phyloP scores from a whole-genome alignment of 2,329 filamentous ascomycete species.

The Apiospora kogelbergensis region DNA sequence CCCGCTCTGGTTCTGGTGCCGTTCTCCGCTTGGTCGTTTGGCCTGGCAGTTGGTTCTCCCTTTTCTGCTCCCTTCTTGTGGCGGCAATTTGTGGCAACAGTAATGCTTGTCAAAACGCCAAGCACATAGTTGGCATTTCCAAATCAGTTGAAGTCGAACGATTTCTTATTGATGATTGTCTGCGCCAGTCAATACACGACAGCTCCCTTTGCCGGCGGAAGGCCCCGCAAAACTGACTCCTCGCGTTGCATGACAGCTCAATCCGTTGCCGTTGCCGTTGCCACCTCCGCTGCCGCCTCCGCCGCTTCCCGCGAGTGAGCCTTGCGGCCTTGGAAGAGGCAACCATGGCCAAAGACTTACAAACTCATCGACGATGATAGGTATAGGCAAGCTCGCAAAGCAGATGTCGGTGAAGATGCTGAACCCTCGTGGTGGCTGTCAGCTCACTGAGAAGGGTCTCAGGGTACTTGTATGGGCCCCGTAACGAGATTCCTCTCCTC shows the following conservation, averaged over 20 bases:
- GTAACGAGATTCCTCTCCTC: too few relatives aligned
- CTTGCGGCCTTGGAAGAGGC: too few relatives aligned
- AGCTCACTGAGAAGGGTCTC: conserved; percentile 18
- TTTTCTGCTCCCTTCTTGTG: background rate
- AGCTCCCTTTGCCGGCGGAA: too few relatives aligned
- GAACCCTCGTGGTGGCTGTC: background rate
- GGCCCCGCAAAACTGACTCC: background rate
- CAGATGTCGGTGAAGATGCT: background rate
- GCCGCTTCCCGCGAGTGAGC: too few relatives aligned
- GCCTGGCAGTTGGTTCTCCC: background rate
- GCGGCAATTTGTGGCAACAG: background rate
- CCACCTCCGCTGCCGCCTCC: too few relatives aligned
- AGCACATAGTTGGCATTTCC: too few relatives aligned
- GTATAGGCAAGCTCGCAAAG: background rate
- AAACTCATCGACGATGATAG: too few relatives aligned
- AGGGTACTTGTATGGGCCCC: too few relatives aligned
- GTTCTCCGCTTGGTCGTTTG: background rate
- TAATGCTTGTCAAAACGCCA: background rate
- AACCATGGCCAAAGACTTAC: conserved; percentile 29
- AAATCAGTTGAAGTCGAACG: too few relatives aligned
- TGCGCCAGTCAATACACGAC: too few relatives aligned
- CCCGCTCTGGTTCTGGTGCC: background rate
- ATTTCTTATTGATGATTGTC: too few relatives aligned
- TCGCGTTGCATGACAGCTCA: too few relatives aligned
- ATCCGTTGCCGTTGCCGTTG: background rate